A percentile compares a stretch with the other conserved stretches of the same genome.
Conservation (phyloP, 345 rosid genomes). For the Linum trigynum region DNA sequence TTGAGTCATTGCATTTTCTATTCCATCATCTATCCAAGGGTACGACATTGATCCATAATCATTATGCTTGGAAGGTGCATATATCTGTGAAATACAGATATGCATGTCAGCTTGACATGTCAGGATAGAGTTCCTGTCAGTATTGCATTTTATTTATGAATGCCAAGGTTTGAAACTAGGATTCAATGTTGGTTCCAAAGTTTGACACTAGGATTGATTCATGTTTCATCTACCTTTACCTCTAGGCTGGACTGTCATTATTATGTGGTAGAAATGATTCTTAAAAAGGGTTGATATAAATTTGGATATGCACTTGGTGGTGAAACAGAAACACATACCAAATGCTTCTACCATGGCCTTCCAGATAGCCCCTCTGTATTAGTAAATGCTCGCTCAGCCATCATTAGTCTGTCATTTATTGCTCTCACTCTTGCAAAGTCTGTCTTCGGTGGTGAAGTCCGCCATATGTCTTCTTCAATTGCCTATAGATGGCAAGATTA, state of each 20-base stretch:
- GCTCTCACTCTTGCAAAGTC: constrained; percentile 40
- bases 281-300: not conserved
- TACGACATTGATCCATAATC: constrained; percentile 65
- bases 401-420: constrained; percentile 68
- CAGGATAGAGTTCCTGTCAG: not conserved
- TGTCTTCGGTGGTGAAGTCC: constrained; percentile 26
- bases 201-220: too few species aligned
- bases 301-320: not conserved
- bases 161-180: too few species aligned
- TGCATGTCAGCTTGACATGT: not conserved
- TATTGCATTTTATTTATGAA: too few species aligned
- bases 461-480: constrained; percentile 26
- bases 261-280: too few species aligned
- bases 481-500: constrained; percentile 22
- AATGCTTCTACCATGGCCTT: constrained; percentile 65
- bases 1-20: constrained; percentile 41
- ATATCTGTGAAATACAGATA: constrained; percentile 35
- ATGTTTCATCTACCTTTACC: too few species aligned
- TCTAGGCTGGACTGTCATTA: too few species aligned
- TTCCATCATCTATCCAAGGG: constrained; percentile 72
- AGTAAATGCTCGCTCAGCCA: constrained; percentile 71
- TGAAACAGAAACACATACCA: constrained; percentile 29
- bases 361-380: constrained; percentile 61
- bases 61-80: constrained; percentile 63
- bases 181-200: too few species aligned